A percentile compares a stretch with the other conserved stretches of the same genome.
These are phyloP conservation scores for Aspergillus sp. DNA, from an alignment of 2,329 filamentous ascomycete genomes.

Conservation along the genomic window DNA sequence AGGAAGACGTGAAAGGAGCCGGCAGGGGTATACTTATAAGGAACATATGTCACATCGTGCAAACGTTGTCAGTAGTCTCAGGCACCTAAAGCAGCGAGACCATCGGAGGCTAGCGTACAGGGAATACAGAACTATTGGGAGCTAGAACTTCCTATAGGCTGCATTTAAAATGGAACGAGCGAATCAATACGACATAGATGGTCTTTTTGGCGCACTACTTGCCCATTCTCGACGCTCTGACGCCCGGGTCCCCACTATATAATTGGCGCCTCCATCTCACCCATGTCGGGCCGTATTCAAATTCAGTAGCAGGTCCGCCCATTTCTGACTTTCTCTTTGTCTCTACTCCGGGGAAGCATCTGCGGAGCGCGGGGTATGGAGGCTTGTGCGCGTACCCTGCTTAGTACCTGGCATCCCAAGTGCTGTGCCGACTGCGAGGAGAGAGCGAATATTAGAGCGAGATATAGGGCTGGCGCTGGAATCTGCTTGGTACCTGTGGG, in stretches of 20 bases:
- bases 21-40: neutral
- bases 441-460: constrained; percentile 2
- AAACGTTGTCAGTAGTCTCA: neutral
- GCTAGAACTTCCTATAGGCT: neutral
- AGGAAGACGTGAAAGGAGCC: neutral
- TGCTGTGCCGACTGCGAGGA: neutral
- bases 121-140: neutral
- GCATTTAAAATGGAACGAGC: neutral
- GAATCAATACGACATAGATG: neutral
- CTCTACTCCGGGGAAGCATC: no score
- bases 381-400: no score
- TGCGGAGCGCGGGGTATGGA: no score
- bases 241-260: no score
- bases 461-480: neutral
- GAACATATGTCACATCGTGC: neutral
- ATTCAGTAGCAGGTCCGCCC: no score
- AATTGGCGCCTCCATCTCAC: no score
- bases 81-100: no score
- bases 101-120: neutral
- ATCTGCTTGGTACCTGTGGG: neutral
- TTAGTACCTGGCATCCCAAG: no score
- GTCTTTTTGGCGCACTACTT: neutral
- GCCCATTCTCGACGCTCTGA: neutral
- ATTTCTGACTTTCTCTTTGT: no score
- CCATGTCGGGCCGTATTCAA: no score